These are phyloP conservation scores for Lepidium didymum DNA, from an alignment of 345 rosid species.

Conservation along the genomic window DNA sequence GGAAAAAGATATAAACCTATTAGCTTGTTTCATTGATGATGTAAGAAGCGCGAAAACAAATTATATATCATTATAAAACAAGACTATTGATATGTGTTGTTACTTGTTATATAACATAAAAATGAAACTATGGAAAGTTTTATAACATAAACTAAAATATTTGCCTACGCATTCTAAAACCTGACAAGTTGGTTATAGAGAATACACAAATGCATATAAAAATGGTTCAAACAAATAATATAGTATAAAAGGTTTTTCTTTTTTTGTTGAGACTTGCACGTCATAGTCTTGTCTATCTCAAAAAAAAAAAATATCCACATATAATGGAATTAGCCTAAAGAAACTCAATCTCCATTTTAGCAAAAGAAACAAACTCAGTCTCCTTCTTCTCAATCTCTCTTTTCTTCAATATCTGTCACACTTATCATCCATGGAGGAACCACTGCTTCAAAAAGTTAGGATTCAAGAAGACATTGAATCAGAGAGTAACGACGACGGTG, in stretches of 20 bases:
- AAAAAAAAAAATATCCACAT: background rate
- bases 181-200: background rate
- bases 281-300: background rate
- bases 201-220: background rate
- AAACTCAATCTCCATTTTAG: background rate
- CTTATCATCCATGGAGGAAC: slow-evolving; percentile 24
- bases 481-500: background rate
- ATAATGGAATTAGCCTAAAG: background rate
- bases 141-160: background rate
- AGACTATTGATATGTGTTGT: too few species aligned
- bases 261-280: slow-evolving; percentile 24
- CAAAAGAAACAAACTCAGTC: too few species aligned
- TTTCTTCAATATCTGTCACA: background rate
- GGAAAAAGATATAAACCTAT: background rate
- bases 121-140: too few species aligned
- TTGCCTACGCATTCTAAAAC: background rate
- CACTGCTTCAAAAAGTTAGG: slow-evolving; percentile 18
- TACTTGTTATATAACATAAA: too few species aligned
- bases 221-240: background rate
- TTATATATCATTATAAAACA: background rate
- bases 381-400: background rate
- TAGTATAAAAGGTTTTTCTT: background rate
- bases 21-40: background rate
- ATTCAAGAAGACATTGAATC: slow-evolving; percentile 18
- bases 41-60: background rate